These are phyloP conservation scores for Pseudodiploospora longispora DNA, from an alignment of 2,329 filamentous ascomycete species.

Conservation along the genomic window DNA sequence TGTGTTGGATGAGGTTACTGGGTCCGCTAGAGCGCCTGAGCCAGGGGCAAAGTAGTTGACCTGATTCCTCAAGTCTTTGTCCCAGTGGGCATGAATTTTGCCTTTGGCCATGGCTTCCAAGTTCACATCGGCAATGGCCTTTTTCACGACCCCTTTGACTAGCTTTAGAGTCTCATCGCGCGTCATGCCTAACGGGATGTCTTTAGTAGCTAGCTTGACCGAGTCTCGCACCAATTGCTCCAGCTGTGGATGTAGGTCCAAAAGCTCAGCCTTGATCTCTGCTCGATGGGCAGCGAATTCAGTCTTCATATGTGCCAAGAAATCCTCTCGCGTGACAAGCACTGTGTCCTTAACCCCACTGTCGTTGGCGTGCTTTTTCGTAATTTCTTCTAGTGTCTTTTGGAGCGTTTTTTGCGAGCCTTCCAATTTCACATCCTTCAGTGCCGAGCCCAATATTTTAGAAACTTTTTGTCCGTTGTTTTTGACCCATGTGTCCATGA, in stretches of 20 bases:
- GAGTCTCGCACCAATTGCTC: constrained; percentile 24
- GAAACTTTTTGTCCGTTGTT: constrained; percentile 37
- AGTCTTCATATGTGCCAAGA: constrained; percentile 34
- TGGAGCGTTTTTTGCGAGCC: constrained; percentile 27
- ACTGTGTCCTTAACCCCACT: constrained; percentile 21
- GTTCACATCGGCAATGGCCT: constrained; percentile 36
- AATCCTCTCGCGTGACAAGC: constrained; percentile 41
- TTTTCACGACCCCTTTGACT: constrained; percentile 33
- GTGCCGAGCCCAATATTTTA: constrained; percentile 20
- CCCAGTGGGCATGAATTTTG: constrained; percentile 37
- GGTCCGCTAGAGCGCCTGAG: constrained; percentile 58
- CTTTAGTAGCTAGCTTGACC: constrained; percentile 18
- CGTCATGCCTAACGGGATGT: constrained; percentile 24
- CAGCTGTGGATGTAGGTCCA: constrained; percentile 27
- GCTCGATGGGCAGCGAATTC: constrained; percentile 29
- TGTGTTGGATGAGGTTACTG: constrained; percentile 49
- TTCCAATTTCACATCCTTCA: constrained; percentile 26
- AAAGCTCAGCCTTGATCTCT: constrained; percentile 33
- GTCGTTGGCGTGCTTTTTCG: constrained; percentile 28
- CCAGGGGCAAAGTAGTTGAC: constrained; percentile 68
- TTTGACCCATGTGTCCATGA: constrained; percentile 46
- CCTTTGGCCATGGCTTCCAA: constrained; percentile 39
- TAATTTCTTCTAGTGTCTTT: constrained; percentile 25
- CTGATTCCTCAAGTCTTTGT: constrained; percentile 38
- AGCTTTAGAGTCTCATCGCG: constrained; percentile 32